Conservation (phyloP, 2,329 filamentous ascomycete genomes). For the Xylariaceae sp. region DNA sequence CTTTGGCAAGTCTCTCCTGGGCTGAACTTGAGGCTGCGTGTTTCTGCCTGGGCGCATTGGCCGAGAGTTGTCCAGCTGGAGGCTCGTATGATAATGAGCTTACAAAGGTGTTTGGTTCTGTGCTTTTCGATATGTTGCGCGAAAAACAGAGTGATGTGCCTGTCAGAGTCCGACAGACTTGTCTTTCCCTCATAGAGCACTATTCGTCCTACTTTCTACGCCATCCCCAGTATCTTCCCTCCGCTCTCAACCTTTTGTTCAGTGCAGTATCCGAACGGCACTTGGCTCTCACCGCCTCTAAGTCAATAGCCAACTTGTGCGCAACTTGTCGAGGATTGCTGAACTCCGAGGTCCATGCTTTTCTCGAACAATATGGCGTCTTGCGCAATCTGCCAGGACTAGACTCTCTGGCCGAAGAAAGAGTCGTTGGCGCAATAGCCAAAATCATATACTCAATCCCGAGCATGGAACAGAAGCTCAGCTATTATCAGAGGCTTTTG, state of each 20-base stretch:
- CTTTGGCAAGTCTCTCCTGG: slow-evolving; percentile 48
- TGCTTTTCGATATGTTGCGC: slow-evolving; percentile 52
- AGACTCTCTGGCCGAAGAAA: slow-evolving; percentile 66
- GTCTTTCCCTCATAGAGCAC: slow-evolving; percentile 63
- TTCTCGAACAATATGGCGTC: slow-evolving; percentile 66
- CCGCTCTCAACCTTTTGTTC: slow-evolving; percentile 70
- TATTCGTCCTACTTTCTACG: slow-evolving; percentile 74
- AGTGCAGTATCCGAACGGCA: slow-evolving; percentile 57
- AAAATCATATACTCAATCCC: slow-evolving; percentile 68
- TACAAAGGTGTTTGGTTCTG: slow-evolving; percentile 54
- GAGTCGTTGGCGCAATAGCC: slow-evolving; percentile 67
- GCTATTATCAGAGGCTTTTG: slow-evolving; percentile 54
- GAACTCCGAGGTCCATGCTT: slow-evolving; percentile 60
- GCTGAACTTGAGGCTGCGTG: slow-evolving; percentile 55
- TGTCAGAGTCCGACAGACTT: slow-evolving; percentile 59
- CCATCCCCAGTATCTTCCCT: slow-evolving; percentile 60
- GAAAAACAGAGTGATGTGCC: slow-evolving; percentile 50
- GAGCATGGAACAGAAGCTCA: slow-evolving; percentile 49
- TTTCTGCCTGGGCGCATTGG: slow-evolving; percentile 60
- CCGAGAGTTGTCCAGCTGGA: slow-evolving; percentile 59
- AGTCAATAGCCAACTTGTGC: slow-evolving; percentile 68
- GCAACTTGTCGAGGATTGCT: slow-evolving; percentile 67
- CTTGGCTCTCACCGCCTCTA: slow-evolving; percentile 64
- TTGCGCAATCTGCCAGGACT: slow-evolving; percentile 55
- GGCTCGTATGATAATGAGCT: slow-evolving; percentile 55